Evolutionary conservation across 495 filamentous ascomycete genomes (phyloP), one percentile per base, ranked within the genome.

Genomic region (Aspergillus sclerotiicarbonarius): DNA sequence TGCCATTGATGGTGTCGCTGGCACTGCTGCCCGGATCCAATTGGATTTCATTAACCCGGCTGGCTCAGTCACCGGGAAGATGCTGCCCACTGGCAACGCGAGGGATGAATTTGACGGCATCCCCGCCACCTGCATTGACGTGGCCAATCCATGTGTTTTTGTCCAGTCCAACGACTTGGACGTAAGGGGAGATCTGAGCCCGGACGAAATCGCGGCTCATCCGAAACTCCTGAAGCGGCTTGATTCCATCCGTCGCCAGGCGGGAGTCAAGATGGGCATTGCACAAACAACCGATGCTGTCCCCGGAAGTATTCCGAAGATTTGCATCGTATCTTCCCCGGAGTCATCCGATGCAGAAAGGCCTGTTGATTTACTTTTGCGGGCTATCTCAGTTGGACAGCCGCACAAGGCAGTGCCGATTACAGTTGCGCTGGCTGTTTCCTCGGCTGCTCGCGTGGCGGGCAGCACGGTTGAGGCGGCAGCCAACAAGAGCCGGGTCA

Each of bases 131-230:
- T 79, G 76, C 41, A 77, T 90, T 30, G 89, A 92, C 57, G 85
- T 82, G 3, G 82, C 79, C 1, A 90, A 90, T 58, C 88, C 88
- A 0, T 82, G 84, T 33, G 79, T 87, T 4, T 90, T 90, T 64
- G 73, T 90, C 0, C 69, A 69, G 8, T 81, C 81, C 1, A 61
- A 61, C 1, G 81, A 83, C 59, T 62, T 89, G 0, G 80, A 72
- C 6, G 62, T 87, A 0, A 56, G 68, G 1, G 74, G 77, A 8
- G 75, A 77, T 2, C 65, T 88, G 20, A 73, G 76, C 4, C 85
- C 86, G 0, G 73, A 82, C 50, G 73, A 73, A 3, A 76, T 89
- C 50, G 74, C 80, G 15, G 68, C 68, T 1, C 65, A 85, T 46
- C 57, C 74, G 1, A 60, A 59, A 39, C 61, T 88, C 3, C 76